These are phyloP conservation scores for Hypoxylon sp. DNA, from an alignment of 2,329 filamentous ascomycete species.

Conservation along the genomic window DNA sequence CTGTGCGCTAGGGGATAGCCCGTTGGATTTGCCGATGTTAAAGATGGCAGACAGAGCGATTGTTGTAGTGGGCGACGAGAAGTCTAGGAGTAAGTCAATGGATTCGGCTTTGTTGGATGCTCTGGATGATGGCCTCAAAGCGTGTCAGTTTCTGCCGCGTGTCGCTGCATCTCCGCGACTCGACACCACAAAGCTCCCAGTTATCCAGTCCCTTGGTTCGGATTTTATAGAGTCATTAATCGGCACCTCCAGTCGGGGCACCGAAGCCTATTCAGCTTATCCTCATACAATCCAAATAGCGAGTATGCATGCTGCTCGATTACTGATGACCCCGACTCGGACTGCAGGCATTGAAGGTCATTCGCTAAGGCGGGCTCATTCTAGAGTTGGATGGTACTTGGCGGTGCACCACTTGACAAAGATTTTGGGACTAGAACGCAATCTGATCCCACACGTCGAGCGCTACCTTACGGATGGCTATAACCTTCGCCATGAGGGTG, in stretches of 20 bases:
- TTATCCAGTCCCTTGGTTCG: slow-evolving; percentile 54
- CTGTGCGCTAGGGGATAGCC: slow-evolving; percentile 73
- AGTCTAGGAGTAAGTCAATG: slow-evolving; percentile 66
- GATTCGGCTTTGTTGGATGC: slow-evolving; percentile 60
- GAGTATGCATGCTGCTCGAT: slow-evolving; percentile 1
- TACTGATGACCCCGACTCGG: slow-evolving; percentile 69
- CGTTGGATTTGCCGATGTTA: slow-evolving; percentile 71
- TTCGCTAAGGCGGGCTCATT: slow-evolving; percentile 64
- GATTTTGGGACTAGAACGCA: slow-evolving; percentile 65
- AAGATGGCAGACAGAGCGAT: slow-evolving; percentile 65
- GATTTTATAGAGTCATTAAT: slow-evolving; percentile 46
- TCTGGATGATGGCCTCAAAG: slow-evolving; percentile 59
- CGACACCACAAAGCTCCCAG: slow-evolving; percentile 59
- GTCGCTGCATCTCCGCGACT: slow-evolving; percentile 58
- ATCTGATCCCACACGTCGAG: slow-evolving; percentile 67
- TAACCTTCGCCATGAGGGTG: slow-evolving; percentile 61
- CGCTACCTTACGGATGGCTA: slow-evolving; percentile 61
- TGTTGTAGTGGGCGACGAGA: slow-evolving; percentile 67
- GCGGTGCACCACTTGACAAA: slow-evolving; percentile 63
- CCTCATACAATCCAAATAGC: not conserved
- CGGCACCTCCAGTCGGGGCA: not conserved
- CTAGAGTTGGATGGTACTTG: slow-evolving; percentile 66
- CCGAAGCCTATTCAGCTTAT: not conserved
- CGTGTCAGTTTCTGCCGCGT: slow-evolving; percentile 65
- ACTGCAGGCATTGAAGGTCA: slow-evolving; percentile 64